These are phyloP conservation scores for Beta corolliflora DNA, from an alignment of 179 eudicot species.

Conservation along the genomic window DNA sequence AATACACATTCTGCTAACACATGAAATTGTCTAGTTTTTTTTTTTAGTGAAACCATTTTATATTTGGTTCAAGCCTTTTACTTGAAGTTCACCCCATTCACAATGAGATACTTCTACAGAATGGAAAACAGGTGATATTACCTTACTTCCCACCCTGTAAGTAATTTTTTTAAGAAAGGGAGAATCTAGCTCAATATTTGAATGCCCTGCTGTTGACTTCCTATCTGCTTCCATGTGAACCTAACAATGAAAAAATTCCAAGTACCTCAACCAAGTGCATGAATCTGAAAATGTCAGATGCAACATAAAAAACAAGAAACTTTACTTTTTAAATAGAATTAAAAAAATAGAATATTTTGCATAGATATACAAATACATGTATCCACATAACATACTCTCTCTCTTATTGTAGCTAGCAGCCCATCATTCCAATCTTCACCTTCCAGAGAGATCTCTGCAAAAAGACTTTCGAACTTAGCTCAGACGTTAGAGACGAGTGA, in stretches of 20 bases:
- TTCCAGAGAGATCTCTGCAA: constrained; percentile 74
- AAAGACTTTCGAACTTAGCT: background rate
- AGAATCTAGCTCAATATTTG: constrained; percentile 42
- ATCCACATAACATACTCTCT: constrained; percentile 58
- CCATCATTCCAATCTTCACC: constrained; percentile 99
- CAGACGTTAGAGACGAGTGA: constrained; percentile 5
- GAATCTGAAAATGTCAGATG: background rate
- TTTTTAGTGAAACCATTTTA: constrained; percentile 2
- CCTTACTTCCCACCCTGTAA: constrained; percentile 92
- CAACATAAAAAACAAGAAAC: background rate
- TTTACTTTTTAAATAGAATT: background rate
- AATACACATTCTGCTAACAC: background rate
- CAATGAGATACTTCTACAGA: background rate
- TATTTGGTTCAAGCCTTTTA: background rate
- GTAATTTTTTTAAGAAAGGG: constrained; percentile 68
- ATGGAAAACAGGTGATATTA: constrained; percentile 26
- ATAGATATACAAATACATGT: constrained; percentile 9
- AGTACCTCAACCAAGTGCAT: constrained; percentile 18
- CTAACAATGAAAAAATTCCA: constrained; percentile 37
- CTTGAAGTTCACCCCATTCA: constrained; percentile 4
- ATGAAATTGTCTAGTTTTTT: background rate
- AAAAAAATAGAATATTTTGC: background rate
- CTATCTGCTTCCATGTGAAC: constrained; percentile 98
- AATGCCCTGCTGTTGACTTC: constrained; percentile 63
- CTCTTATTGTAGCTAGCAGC: constrained; percentile 83